Base-by-base conservation (phyloP, 768 basidiomycete species). In the Megacollybia marginata region DNA sequence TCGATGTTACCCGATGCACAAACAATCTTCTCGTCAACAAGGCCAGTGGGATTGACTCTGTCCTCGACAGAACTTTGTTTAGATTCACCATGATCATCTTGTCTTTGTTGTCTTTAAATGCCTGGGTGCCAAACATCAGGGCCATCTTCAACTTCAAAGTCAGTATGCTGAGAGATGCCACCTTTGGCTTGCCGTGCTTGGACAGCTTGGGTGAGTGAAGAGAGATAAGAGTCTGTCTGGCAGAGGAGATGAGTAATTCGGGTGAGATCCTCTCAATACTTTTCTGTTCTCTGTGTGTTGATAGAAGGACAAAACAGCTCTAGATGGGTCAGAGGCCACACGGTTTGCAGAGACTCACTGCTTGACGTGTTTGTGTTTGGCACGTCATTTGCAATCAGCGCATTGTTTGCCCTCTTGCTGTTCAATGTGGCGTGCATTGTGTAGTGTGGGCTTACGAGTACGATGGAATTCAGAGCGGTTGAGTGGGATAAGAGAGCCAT, bases 71-170 rank as follows among this genome's bases (percentile, higher is more conserved):
- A 88, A 54, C 82, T 92, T 97, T 96, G 66, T 93, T 95, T 69
- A 95, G 74, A 66, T 87, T 91, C 59, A 96, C 93, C 92, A 95
- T 95, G 92, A 93, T 96, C 67, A 95, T 92, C 59, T 96, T 65
- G 51, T 93, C 93, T 70, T 94, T 92, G 33, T 81, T 80, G 16
- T 92, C 89, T 18, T 77, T 72, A 34, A 67, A 66, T 44, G 85
- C 71, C 61, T 86, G 81, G 0, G 91, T 94, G 46, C 94, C 94
- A 58, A 97, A 97, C 7, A 89, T 92, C 4, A 1, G 83, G 84
- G 0, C 82, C 87, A 8, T 82, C 85, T 56, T 88, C 85, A 45
- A 69, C 63, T 50, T 87, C 84, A 54, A 79, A 78, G 18, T 65
- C 64, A 18, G 68, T 50, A 15, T 72, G 70, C 11, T 65, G 55